A percentile compares a stretch with the other conserved stretches of the same genome.
phyloP scores from a whole-genome alignment of 352 stramenopile genomes.

The Pythium dissotocum region DNA sequence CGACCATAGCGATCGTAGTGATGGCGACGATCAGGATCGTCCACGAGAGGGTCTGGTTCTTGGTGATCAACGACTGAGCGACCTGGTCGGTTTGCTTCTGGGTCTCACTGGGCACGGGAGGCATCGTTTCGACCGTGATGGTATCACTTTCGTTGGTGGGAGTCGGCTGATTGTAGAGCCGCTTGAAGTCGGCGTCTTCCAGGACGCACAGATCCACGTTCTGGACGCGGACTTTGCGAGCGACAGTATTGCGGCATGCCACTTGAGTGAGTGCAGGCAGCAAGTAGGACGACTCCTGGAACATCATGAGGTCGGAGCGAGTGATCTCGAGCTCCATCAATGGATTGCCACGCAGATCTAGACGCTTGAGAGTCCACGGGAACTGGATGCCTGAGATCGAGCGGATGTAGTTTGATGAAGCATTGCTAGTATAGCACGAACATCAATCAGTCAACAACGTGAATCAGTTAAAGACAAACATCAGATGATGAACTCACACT shows the following conservation, averaged over 20 bases:
- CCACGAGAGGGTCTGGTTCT: conserved; percentile 25
- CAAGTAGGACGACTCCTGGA: conserved; percentile 15
- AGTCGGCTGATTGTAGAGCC: conserved; percentile 2
- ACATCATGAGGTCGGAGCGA: conserved; percentile 19
- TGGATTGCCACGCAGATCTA: conserved; percentile 22
- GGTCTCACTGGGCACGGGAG: neutral
- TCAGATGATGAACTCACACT: conserved; percentile 3
- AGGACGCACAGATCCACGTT: conserved; percentile 17
- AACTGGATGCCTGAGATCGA: conserved; percentile 23
- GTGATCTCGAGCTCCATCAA: conserved; percentile 23
- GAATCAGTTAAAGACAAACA: neutral
- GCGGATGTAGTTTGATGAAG: conserved; percentile 13
- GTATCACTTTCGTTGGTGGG: neutral
- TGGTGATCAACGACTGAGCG: conserved; percentile 50
- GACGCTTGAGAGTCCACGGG: conserved; percentile 25
- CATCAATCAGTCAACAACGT: neutral
- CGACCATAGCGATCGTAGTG: conserved; percentile 19
- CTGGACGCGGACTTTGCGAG: conserved; percentile 11
- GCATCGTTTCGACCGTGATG: neutral
- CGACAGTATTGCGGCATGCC: neutral
- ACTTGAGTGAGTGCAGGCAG: conserved; percentile 10
- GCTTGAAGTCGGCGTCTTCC: conserved; percentile 15
- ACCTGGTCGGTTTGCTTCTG: conserved; percentile 30
- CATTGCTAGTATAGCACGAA: conserved; percentile 1
- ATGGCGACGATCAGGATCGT: conserved; percentile 32